These are phyloP conservation scores for Penicillium sp. DNA, from an alignment of 2,329 filamentous ascomycete species.

Conservation along the genomic window DNA sequence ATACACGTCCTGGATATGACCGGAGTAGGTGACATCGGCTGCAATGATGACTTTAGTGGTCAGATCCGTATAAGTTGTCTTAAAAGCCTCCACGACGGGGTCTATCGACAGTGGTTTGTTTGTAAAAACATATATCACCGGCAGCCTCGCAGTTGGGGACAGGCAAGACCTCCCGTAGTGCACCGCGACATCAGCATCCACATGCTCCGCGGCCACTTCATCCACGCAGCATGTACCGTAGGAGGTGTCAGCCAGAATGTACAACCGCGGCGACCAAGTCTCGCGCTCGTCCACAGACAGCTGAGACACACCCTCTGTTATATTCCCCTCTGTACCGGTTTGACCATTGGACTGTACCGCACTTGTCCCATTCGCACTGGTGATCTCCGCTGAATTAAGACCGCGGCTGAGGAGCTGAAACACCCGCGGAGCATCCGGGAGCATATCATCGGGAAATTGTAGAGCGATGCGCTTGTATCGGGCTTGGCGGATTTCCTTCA, in stretches of 20 bases:
- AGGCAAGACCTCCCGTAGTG: constrained; percentile 93
- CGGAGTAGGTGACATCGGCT: constrained; percentile 84
- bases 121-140: constrained; percentile 90
- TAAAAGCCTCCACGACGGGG: constrained; percentile 62
- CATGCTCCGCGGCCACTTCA: constrained; percentile 93
- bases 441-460: constrained; percentile 95
- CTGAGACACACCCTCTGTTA: constrained; percentile 29
- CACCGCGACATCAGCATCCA: constrained; percentile 84
- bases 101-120: constrained; percentile 66
- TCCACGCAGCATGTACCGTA: constrained; percentile 98
- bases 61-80: constrained; percentile 66
- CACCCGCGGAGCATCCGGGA: constrained; percentile 79
- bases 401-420: constrained; percentile 64
- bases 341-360: constrained; percentile 14
- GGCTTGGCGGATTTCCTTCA: constrained; percentile 70
- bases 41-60: constrained; percentile 71
- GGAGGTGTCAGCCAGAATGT: constrained; percentile 90
- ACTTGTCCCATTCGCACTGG: constrained; percentile 13
- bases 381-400: constrained; percentile 37
- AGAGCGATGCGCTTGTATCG: constrained; percentile 77
- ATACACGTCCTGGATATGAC: constrained; percentile 66
- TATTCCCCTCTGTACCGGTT: constrained; percentile 7
- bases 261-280: constrained; percentile 54
- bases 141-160: constrained; percentile 82
- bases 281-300: constrained; percentile 27